Percentiles rank a stretch among this genome's conserved stretches.
These are phyloP conservation scores for Spergularia marina DNA, from an alignment of 148 eudicot genomes.

Conservation along the genomic window DNA sequence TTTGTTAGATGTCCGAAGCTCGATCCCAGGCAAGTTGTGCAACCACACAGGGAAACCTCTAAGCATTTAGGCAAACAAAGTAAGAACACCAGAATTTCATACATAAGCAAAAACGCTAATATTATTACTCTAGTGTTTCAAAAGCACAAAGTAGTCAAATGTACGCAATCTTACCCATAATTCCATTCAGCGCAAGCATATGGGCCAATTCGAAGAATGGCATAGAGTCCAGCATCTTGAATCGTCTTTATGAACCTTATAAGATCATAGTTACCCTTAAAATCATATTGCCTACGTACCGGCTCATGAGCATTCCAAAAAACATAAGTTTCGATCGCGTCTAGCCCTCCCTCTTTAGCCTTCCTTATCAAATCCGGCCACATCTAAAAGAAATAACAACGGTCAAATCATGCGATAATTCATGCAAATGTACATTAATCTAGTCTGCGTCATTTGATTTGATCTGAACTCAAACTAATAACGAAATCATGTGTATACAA, in stretches of 20 bases:
- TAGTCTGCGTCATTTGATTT: too few species aligned
- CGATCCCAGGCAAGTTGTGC: constrained; percentile 52
- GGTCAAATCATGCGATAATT: not conserved
- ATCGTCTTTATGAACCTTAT: constrained; percentile 52
- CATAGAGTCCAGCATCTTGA: constrained; percentile 58
- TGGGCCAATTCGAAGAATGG: constrained; percentile 69
- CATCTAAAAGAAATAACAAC: constrained; percentile 33
- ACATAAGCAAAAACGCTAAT: not conserved
- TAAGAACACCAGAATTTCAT: too few species aligned
- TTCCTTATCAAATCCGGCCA: constrained; percentile 71
- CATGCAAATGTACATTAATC: too few species aligned
- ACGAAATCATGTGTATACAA: too few species aligned
- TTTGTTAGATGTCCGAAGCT: constrained; percentile 43
- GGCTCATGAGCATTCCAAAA: constrained; percentile 75
- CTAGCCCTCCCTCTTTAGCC: constrained; percentile 54
- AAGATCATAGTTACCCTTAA: constrained; percentile 45
- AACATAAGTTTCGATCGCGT: constrained; percentile 55
- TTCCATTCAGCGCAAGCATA: constrained; percentile 84
- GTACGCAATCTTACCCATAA: constrained; percentile 41
- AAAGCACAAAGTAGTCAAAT: too few species aligned
- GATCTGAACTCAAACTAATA: too few species aligned
- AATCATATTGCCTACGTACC: constrained; percentile 51
- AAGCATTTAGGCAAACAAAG: not conserved
- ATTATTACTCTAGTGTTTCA: not conserved
- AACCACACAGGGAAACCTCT: constrained; percentile 73